Percentiles rank a stretch among this genome's conserved stretches.
Evolutionary conservation across 352 stramenopile species (phyloP).

Genomic region (Globisporangium solare): DNA sequence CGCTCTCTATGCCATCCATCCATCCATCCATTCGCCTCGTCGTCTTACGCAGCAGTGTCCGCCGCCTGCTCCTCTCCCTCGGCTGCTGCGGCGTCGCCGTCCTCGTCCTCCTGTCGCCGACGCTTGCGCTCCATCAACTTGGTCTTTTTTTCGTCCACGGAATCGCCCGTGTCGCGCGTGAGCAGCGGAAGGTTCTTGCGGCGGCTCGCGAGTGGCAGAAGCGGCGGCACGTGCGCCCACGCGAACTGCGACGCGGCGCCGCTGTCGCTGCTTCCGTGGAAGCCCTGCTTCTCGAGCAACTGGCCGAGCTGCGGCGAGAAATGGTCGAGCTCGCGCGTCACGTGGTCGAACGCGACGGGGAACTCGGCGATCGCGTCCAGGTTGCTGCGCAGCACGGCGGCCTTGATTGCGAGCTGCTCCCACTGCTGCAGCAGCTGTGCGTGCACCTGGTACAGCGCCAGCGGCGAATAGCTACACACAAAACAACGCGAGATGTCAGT

Average conservation of each 20-base stretch:
- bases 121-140: slow-evolving; percentile 74
- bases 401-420: slow-evolving; percentile 74
- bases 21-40: not conserved
- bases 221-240: slow-evolving; percentile 55
- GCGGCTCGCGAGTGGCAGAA: slow-evolving; percentile 52
- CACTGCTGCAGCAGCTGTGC: slow-evolving; percentile 80
- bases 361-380: slow-evolving; percentile 57
- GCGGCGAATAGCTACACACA: slow-evolving; percentile 55
- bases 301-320: slow-evolving; percentile 71
- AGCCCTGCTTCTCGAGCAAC: slow-evolving; percentile 38
- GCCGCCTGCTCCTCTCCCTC: not conserved
- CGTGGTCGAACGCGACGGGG: slow-evolving; percentile 28
- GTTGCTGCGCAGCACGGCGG: slow-evolving; percentile 68
- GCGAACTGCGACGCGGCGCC: slow-evolving; percentile 9
- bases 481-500: not conserved
- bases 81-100: no score
- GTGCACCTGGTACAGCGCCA: slow-evolving; percentile 73
- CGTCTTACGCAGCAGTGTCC: not conserved
- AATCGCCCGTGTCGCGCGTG: slow-evolving; percentile 66
- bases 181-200: slow-evolving; percentile 59
- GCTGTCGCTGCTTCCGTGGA: slow-evolving; percentile 7
- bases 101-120: slow-evolving; percentile 29
- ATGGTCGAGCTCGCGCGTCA: slow-evolving; percentile 69
- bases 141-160: slow-evolving; percentile 74
- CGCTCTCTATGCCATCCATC: not conserved